Evolutionary conservation across 2,329 filamentous ascomycete genomes (phyloP).

Genomic region (Botrytis paeoniae): DNA sequence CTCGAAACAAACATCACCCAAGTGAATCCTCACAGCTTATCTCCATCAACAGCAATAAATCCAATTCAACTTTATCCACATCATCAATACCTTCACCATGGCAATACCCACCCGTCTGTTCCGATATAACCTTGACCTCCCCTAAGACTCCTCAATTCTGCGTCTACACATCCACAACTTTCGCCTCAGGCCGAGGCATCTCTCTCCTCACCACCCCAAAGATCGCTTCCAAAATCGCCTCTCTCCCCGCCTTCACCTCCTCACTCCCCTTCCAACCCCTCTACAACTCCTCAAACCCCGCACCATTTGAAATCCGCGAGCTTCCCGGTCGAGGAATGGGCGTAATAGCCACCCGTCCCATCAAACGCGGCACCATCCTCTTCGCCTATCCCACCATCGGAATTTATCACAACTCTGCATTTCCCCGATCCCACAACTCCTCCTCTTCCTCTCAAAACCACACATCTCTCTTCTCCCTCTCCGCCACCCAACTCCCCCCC

Average conservation of each 20-base stretch:
- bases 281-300: neutral
- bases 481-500: slow-evolving; percentile 1
- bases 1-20: neutral
- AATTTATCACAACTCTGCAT: slow-evolving; percentile 26
- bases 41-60: neutral
- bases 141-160: slow-evolving; percentile 24
- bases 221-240: slow-evolving; percentile 26
- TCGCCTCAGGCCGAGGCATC: slow-evolving; percentile 33
- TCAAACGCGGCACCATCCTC: slow-evolving; percentile 23
- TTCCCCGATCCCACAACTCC: neutral
- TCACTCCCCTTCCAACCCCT: neutral
- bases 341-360: slow-evolving; percentile 26
- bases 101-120: neutral
- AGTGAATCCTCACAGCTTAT: neutral
- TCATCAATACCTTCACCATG: neutral
- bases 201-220: slow-evolving; percentile 32
- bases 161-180: slow-evolving; percentile 32
- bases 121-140: neutral
- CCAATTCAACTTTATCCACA: neutral
- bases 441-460: neutral
- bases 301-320: slow-evolving; percentile 21
- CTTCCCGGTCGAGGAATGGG: slow-evolving; percentile 27
- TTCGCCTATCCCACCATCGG: slow-evolving; percentile 25
- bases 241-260: slow-evolving; percentile 27
- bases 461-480: slow-evolving; percentile 18